Evolutionary conservation across 1,284 basidiomycete species (phyloP), one percentile per base, ranked within the genome.

Genomic region (Xanthoconium separans): DNA sequence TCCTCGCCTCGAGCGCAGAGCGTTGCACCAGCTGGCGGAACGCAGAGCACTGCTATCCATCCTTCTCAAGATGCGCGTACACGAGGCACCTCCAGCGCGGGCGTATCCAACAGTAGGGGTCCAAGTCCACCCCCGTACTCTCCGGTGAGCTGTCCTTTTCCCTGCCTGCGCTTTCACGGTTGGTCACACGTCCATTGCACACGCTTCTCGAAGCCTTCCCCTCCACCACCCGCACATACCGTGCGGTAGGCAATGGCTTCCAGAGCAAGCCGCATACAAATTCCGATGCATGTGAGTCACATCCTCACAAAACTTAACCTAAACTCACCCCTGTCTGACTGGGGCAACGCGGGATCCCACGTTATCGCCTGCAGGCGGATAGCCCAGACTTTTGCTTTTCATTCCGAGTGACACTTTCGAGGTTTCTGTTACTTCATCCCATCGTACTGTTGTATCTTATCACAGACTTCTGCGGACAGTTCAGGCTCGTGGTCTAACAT

Each of bases 71-170:
- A 3, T 29, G 42, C 39, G 24, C 7, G 41, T 18, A 10, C 43
- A 22, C 18, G 34, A 2, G 42, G 9, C 20, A 15, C 36, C n/a
- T 45, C n/a, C 7, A 31, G 33, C 5, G 4, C 20, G 16, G 27
- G 47, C 4, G 12, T 18, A 4, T 3, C 22, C 22, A 48, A 37
- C 11, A 45, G 40, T 11, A 31, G 36, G 18, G 55, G 62, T 8
- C 48, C 18, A n/a, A 64, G 58, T 52, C 63, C 63, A 31, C 54
- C 66, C 2, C 56, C 62, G 3, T 66, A 66, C 39, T 56, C 45
- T 10, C 48, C 66, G 13, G 65, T 67, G 46, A 63, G 64, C 12
- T 20, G 1, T 29, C 16, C 29, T n/a, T 39, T 50, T 46, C 30
- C 12, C 37, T 20, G n/a, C 27, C 9, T n/a, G 18, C 24, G 22